Evolutionary conservation across 2,329 filamentous ascomycete species (phyloP).

Genomic region (Botrytis galanthina): DNA sequence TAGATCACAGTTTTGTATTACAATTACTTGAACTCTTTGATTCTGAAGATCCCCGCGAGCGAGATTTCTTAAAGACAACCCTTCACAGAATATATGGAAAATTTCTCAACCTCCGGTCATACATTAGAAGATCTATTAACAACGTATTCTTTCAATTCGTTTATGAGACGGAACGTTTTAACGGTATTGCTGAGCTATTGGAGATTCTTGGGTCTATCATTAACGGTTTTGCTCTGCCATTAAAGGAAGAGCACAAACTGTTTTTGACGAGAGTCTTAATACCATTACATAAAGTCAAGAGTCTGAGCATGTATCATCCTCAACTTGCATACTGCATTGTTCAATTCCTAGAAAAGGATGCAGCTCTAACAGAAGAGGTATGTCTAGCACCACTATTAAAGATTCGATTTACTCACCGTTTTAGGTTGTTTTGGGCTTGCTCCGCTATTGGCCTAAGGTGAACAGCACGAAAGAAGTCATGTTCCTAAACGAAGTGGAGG

Average conservation of each 20-base stretch:
- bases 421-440: constrained; percentile 85
- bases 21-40: constrained; percentile 97
- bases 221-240: constrained; percentile 92
- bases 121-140: constrained; percentile 97
- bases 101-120: constrained; percentile 95
- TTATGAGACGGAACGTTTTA: constrained; percentile 98
- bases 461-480: constrained; percentile 99
- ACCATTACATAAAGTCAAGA: constrained; percentile 96
- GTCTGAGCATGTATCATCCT: constrained; percentile 98
- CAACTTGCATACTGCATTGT: constrained; percentile 98
- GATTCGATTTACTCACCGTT: constrained; percentile 22
- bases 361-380: constrained; percentile 93
- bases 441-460: constrained; percentile 98
- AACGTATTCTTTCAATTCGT: constrained; percentile 99
- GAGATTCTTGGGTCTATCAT: constrained; percentile 98
- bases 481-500: constrained; percentile 98
- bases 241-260: constrained; percentile 98
- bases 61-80: constrained; percentile 97
- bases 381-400: constrained; percentile 33
- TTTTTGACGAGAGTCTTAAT: constrained; percentile 92
- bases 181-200: constrained; percentile 92
- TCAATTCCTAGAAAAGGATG: constrained; percentile 97
- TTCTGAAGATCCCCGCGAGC: constrained; percentile 93
- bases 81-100: constrained; percentile 98
- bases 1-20: constrained; percentile 96